Percentiles rank a stretch among this genome's conserved stretches.
Evolutionary conservation across 805 yeast species (phyloP).

Genomic region (Candida pseudoglaebosa): DNA sequence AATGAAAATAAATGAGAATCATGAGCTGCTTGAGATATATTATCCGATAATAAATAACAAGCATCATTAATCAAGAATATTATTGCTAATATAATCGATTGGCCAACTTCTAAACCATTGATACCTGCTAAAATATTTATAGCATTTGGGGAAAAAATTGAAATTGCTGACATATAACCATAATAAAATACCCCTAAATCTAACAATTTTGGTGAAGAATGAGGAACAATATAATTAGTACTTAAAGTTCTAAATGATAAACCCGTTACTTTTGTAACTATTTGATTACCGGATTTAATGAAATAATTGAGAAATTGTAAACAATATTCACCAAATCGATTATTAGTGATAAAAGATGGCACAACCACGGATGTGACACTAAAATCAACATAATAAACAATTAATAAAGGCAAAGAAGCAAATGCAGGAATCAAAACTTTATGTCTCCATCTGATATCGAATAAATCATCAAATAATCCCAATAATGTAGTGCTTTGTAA

Average conservation of each 20-base stretch:
- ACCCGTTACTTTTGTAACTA: conserved; percentile 31
- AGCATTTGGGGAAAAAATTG: conserved; percentile 94
- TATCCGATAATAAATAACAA: conserved; percentile 51
- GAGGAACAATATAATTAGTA: conserved; percentile 32
- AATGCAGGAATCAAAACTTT: conserved; percentile 94
- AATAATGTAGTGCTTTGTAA: conserved; percentile 77
- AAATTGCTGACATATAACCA: conserved; percentile 82
- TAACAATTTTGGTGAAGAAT: conserved; percentile 44
- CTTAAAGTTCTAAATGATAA: conserved; percentile 35
- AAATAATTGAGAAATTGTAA: conserved; percentile 18
- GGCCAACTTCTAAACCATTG: conserved; percentile 96
- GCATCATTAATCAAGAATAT: conserved; percentile 73
- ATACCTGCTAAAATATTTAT: conserved; percentile 95
- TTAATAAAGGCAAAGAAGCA: conserved; percentile 84
- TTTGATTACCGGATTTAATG: conserved; percentile 27
- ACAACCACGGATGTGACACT: conserved; percentile 85
- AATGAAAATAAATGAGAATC: conserved; percentile 82
- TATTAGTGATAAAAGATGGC: conserved; percentile 59
- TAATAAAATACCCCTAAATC: conserved; percentile 83
- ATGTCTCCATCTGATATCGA: conserved; percentile 96
- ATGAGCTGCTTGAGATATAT: conserved; percentile 49
- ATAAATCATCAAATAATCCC: conserved; percentile 91
- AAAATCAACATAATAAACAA: conserved; percentile 90
- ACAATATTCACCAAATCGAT: conserved; percentile 23
- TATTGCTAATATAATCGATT: conserved; percentile 71